These are phyloP conservation scores for Colletotrichum sp. DNA, from an alignment of 2,329 filamentous ascomycete species.

Conservation along the genomic window DNA sequence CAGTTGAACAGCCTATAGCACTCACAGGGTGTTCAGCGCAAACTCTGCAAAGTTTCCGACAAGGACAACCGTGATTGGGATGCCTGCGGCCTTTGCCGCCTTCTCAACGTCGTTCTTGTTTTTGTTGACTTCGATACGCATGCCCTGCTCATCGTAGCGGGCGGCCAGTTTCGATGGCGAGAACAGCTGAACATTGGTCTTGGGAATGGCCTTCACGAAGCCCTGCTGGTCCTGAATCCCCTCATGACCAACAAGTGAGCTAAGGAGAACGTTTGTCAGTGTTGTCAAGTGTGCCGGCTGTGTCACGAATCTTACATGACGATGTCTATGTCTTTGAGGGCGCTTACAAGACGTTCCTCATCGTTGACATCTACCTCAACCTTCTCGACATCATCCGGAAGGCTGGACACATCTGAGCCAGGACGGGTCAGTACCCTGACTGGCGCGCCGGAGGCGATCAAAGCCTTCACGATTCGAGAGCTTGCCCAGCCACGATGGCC, in stretches of 20 bases:
- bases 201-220: conserved; percentile 31
- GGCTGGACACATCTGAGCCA: conserved; percentile 27
- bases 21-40: conserved; percentile 18
- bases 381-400: conserved; percentile 10
- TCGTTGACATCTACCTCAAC: conserved; percentile 9
- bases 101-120: conserved; percentile 27
- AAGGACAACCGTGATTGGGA: conserved; percentile 26
- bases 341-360: not conserved
- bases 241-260: conserved; percentile 28
- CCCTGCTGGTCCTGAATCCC: conserved; percentile 25
- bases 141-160: conserved; percentile 26
- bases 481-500: conserved; percentile 32
- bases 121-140: conserved; percentile 24
- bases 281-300: accelerated
- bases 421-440: conserved; percentile 29
- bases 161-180: conserved; percentile 31
- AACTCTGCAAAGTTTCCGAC: conserved; percentile 31
- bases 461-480: conserved; percentile 26
- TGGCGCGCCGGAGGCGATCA: conserved; percentile 27
- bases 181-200: conserved; percentile 30
- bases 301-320: not conserved
- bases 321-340: conserved; percentile 8
- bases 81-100: conserved; percentile 26
- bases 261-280: not conserved
- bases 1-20: too few relatives aligned